Conservation (phyloP, 768 basidiomycete genomes). For the Cantharellus cinnabarinus region DNA sequence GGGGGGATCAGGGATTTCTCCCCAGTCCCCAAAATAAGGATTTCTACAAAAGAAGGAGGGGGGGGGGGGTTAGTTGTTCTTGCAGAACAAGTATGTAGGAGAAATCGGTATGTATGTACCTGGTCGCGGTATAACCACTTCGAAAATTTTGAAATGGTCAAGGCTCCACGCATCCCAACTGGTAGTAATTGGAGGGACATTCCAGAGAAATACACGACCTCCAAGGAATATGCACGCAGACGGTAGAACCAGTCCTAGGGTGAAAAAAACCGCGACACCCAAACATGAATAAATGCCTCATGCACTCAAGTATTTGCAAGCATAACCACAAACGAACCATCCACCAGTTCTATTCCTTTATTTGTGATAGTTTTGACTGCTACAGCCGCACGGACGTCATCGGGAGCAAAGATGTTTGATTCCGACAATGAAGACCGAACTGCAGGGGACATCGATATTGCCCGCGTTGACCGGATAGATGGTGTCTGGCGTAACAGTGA, state of each 20-base stretch:
- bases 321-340: slow-evolving; percentile 13
- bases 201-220: slow-evolving; percentile 79
- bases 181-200: slow-evolving; percentile 34
- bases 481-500: too few relatives aligned
- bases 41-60: slow-evolving; percentile 37
- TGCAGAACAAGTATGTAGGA: background rate
- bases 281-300: slow-evolving; percentile 3
- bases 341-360: slow-evolving; percentile 46
- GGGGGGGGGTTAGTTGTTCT: background rate
- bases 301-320: background rate
- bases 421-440: background rate
- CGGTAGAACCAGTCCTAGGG: slow-evolving; percentile 43
- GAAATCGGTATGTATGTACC: slow-evolving; percentile 26
- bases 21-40: slow-evolving; percentile 79
- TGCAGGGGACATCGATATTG: too few relatives aligned
- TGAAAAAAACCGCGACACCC: slow-evolving; percentile 13
- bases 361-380: slow-evolving; percentile 47
- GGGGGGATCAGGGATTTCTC: slow-evolving; percentile 43
- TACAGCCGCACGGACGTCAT: slow-evolving; percentile 44
- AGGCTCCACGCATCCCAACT: slow-evolving; percentile 48
- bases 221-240: slow-evolving; percentile 69
- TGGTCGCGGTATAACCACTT: slow-evolving; percentile 64
- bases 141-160: slow-evolving; percentile 63
- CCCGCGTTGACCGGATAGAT: too few relatives aligned
- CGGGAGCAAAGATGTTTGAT: slow-evolving; percentile 44